A percentile compares a stretch with the other conserved stretches of the same genome.
phyloP scores from a whole-genome alignment of 2,329 filamentous ascomycete genomes.

The Colletotrichum gigasporum region DNA sequence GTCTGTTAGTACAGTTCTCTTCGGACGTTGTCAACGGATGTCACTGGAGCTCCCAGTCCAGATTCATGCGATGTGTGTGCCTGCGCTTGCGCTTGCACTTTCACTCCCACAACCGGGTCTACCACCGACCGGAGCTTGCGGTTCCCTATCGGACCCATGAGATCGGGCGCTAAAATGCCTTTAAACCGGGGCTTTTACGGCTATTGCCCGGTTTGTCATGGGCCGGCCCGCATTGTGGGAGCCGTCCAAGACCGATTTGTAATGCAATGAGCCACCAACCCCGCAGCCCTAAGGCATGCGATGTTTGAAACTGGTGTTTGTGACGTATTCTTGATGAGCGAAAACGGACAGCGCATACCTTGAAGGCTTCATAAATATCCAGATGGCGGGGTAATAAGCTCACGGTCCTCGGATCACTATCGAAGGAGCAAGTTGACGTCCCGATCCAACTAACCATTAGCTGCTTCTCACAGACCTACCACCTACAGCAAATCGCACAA shows the following conservation, averaged over 20 bases:
- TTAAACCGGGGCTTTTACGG: neutral
- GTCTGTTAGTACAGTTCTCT: too few relatives aligned
- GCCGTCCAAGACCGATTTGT: neutral
- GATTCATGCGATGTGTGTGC: too few relatives aligned
- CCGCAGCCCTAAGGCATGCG: neutral
- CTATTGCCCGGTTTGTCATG: neutral
- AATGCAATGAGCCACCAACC: neutral
- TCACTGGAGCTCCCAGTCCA: too few relatives aligned
- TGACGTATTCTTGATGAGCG: neutral
- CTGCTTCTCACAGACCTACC: too few relatives aligned
- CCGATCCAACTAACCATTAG: too few relatives aligned
- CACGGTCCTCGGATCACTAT: too few relatives aligned
- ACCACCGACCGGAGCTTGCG: neutral
- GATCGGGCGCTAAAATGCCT: too few relatives aligned
- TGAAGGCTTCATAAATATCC: neutral
- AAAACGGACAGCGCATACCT: too few relatives aligned
- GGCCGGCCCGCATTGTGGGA: neutral
- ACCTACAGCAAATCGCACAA: neutral
- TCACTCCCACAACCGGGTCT: neutral
- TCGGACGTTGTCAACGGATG: too few relatives aligned
- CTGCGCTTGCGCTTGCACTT: conserved; percentile 6
- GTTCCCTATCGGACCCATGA: too few relatives aligned
- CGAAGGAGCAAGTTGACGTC: too few relatives aligned
- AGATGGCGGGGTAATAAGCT: too few relatives aligned
- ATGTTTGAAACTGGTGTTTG: neutral